A percentile compares a stretch with the other conserved stretches of the same genome.
Conservation (phyloP, 2,329 filamentous ascomycete species). For the Fusarium haematococcum region DNA sequence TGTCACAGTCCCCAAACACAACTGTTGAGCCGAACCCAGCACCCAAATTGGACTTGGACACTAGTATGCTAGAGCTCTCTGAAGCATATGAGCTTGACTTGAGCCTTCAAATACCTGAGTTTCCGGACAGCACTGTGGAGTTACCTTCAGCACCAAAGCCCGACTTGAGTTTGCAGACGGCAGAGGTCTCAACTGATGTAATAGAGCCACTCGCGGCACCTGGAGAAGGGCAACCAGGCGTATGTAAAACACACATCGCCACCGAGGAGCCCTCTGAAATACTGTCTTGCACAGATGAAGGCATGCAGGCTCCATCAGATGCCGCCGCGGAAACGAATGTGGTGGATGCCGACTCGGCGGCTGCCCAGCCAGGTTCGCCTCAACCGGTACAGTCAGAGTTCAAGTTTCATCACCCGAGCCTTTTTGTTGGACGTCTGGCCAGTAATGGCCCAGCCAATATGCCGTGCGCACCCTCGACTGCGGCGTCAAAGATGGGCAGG, state of each 20-base stretch:
- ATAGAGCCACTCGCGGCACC: neutral
- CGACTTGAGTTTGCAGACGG: neutral
- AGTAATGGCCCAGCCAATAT: constrained; percentile 8
- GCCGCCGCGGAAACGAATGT: constrained; percentile 8
- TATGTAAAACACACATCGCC: neutral
- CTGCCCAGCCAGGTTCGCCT: constrained; percentile 30
- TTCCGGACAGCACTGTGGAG: constrained; percentile 31
- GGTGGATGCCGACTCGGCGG: constrained; percentile 18
- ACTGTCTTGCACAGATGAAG: neutral
- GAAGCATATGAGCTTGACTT: neutral
- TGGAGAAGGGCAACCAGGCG: neutral
- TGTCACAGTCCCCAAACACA: neutral
- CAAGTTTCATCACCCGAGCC: constrained; percentile 47
- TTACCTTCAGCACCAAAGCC: constrained; percentile 20
- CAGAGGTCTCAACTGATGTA: neutral
- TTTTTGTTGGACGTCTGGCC: constrained; percentile 49
- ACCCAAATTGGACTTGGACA: neutral
- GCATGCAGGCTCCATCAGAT: constrained; percentile 6
- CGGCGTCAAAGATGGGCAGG: constrained; percentile 16
- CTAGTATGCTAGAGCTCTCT: neutral
- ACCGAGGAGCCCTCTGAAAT: neutral
- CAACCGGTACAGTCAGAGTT: constrained; percentile 34
- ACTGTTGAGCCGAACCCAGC: neutral
- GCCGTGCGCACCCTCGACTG: constrained; percentile 1
- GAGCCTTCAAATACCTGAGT: neutral